These are phyloP conservation scores for Neurospora sp. DNA, from an alignment of 495 filamentous ascomycete species.

Conservation along the genomic window DNA sequence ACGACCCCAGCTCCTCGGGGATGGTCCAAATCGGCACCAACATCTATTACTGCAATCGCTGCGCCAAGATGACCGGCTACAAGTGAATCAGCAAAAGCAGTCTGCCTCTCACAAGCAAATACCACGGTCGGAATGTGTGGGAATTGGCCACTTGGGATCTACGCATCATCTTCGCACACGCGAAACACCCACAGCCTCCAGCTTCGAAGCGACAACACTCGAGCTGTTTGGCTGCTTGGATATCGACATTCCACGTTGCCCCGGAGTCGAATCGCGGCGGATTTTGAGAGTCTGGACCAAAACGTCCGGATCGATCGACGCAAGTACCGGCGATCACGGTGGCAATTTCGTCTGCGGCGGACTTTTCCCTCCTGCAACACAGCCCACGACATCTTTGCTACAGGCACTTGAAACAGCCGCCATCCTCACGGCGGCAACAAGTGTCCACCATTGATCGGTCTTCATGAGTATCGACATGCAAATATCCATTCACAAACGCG, in stretches of 20 bases:
- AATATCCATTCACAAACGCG: neutral
- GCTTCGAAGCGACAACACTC: neutral
- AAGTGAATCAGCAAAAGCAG: conserved; percentile 34
- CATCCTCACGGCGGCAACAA: neutral
- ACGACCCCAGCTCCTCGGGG: conserved; percentile 40
- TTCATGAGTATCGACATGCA: neutral
- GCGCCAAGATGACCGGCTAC: conserved; percentile 62
- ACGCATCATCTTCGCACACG: neutral
- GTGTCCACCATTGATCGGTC: neutral
- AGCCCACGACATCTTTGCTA: neutral
- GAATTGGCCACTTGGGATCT: neutral
- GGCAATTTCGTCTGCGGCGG: neutral
- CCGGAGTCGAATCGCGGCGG: neutral
- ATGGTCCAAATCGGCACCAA: conserved; percentile 67
- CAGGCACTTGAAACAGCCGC: neutral
- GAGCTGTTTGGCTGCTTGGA: neutral
- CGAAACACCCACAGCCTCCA: neutral
- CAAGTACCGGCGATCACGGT: neutral
- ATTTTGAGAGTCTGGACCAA: neutral
- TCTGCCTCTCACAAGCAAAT: neutral
- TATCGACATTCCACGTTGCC: neutral
- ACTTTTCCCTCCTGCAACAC: neutral
- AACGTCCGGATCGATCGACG: neutral
- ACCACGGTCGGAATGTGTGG: neutral
- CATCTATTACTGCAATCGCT: conserved; percentile 69